Evolutionary conservation across 768 basidiomycete species (phyloP).

Genomic region (Pleurotus tuber-regium): DNA sequence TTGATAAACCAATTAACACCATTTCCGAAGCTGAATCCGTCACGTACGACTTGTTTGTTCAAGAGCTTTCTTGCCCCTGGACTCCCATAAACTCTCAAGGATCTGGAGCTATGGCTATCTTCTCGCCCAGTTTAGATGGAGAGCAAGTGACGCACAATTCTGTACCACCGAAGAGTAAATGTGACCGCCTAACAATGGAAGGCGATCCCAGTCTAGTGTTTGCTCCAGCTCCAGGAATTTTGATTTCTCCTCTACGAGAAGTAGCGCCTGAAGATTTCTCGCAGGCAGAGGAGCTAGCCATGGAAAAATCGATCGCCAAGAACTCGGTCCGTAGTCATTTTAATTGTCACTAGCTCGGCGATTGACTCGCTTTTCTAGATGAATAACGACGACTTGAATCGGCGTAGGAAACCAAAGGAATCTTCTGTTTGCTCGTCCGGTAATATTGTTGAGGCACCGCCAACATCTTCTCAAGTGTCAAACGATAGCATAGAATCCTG

Average conservation of each 20-base stretch:
- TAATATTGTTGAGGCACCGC: too few relatives aligned
- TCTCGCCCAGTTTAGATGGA: too few relatives aligned
- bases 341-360: too few relatives aligned
- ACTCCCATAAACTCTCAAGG: conserved; percentile 2
- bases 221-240: conserved; percentile 36
- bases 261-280: neutral
- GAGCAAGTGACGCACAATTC: neutral
- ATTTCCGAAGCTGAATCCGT: neutral
- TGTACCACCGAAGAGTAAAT: neutral
- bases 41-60: neutral
- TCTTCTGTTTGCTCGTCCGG: too few relatives aligned
- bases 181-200: neutral
- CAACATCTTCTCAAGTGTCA: conserved; percentile 23
- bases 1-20: neutral
- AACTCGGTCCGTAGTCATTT: neutral
- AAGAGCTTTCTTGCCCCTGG: neutral
- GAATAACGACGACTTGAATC: too few relatives aligned
- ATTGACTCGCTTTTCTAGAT: too few relatives aligned
- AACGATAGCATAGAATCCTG: conserved; percentile 40
- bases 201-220: conserved; percentile 19
- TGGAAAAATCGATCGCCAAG: neutral
- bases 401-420: too few relatives aligned
- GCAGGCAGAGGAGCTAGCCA: neutral
- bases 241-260: conserved; percentile 30
- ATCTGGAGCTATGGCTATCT: neutral